Evolutionary conservation across 2,329 filamentous ascomycete species (phyloP), one percentile per base, ranked within the genome.

Genomic region (Sarocladiaceae sp.): DNA sequence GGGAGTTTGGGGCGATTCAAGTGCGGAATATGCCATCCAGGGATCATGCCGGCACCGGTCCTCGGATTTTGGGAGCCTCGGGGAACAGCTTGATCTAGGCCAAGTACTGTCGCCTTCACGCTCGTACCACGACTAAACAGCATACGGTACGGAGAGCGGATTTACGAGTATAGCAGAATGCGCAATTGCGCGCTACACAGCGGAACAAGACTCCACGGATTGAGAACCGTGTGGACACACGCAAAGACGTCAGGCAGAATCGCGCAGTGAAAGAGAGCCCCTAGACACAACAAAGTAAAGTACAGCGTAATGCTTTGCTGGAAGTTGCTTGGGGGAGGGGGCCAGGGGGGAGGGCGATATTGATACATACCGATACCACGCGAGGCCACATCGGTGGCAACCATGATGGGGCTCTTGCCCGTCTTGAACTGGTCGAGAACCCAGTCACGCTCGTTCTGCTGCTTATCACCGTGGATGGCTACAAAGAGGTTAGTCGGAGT

Each of bases 311-410:
- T 55, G 52, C 60, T 53, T 69, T 73, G 72, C 78, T 76, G 74
- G 73, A 74, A 70, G 69, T 74, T 74, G 75, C 70, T 66, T 64
- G 57, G 57, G 52, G 50, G 51, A 20, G 61, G 60, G 65, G 55
- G 51, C 41, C 60, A 60, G 61, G 68, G 66, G 63, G 71, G 68
- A 66, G 70, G 72, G 71, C 43, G 44, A 48, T 34, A 19, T 47
- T 76, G 73, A 80, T 85, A 91, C 89, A 95, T 94, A 96, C 93
- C 93, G 73, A 98, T 96, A 88, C 93, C 93, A 90, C 93, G 93
- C 65, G 93, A 97, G 73, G 93, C 93, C 72, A 98, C 93, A 64
- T 97, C 93, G 55, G 93, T 98, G 73, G 93, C 93, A 74, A 98
- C 93, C 90, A 98, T 95, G 82, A 98, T 95, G 65, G 93, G 93